A percentile compares a stretch with the other conserved stretches of the same genome.
These are phyloP conservation scores for Pyrenochaeta sp. DNA, from an alignment of 2,329 filamentous ascomycete species.

Conservation along the genomic window DNA sequence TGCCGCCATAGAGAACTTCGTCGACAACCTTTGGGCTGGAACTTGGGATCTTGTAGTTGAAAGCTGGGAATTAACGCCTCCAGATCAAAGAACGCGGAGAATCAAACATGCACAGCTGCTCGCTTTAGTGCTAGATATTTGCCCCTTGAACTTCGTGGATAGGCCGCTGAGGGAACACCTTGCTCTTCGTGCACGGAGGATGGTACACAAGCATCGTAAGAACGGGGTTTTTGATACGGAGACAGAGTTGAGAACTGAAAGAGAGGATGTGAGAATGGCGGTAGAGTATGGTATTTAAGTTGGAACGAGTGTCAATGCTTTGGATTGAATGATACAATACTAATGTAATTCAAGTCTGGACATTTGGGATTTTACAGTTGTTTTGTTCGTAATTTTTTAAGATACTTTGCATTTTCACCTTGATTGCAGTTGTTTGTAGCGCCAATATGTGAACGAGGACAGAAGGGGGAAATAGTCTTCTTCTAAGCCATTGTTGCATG, in stretches of 20 bases:
- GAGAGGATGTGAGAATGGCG: neutral
- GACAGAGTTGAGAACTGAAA: slow-evolving; percentile 1
- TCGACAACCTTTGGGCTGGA: slow-evolving; percentile 1
- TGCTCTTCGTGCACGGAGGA: slow-evolving; percentile 1
- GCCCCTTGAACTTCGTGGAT: neutral
- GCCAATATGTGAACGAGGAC: too few species aligned
- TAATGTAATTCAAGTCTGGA: too few species aligned
- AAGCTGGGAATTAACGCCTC: neutral
- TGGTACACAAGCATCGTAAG: neutral
- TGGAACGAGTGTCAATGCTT: neutral
- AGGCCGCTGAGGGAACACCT: neutral
- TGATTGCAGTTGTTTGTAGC: too few species aligned
- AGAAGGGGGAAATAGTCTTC: too few species aligned
- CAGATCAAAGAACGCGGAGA: neutral
- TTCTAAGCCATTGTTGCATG: too few species aligned
- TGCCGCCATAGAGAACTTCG: neutral
- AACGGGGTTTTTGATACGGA: neutral
- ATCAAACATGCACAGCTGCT: slow-evolving; percentile 1
- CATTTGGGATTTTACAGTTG: too few species aligned
- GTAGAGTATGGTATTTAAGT: neutral
- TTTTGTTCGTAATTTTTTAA: too few species aligned
- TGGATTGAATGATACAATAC: too few species aligned
- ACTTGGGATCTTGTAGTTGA: slow-evolving; percentile 4
- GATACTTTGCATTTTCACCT: too few species aligned
- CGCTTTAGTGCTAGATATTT: neutral